Evolutionary conservation across 352 stramenopile genomes (phyloP), one percentile per base, ranked within the genome.

Genomic region (Aphanomyces stellatus): DNA sequence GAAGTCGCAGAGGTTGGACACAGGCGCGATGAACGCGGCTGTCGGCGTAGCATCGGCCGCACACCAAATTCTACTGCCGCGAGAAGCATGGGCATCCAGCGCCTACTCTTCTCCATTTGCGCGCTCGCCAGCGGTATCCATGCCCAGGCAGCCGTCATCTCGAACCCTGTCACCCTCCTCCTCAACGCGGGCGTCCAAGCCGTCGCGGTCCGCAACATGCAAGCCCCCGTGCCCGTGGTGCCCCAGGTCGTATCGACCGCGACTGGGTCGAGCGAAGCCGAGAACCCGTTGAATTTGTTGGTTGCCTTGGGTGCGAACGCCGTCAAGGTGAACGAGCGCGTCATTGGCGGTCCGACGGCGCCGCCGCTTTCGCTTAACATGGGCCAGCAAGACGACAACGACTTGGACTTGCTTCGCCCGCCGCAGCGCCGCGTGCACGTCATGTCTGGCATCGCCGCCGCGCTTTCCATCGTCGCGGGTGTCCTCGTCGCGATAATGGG

Each of bases 401-500:
- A 57, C 5, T 30, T 57, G 19, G 49, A 57, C 30, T 57, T 57
- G 4, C 30, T 57, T 7, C 49, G 49, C 25, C n/a, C 25, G 6
- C 49, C 49, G 6, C 49, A 57, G 30, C 22, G 49, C 49, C 30
- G 33, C 6, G 49, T 57, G 49, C 49, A 57, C 2, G n/a, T 34
- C 19, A 40, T 57, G 25, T 57, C 31, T 34, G 55, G 76, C 8
- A 67, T 91, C 25, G 65, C 82, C 1, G 81, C 85, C 0, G 77
- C 63, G 17, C 57, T 78, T 3, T 82, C 81, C 0, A 65, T 88
- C 11, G 27, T 85, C 1, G 64, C 78, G 7, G 85, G 85, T 8
- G 61, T 55, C 0, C 33, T 76, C 37, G 66, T 89, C 25, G 82
- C 78, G 49, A 40, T 89, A 0, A 67, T 74, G 0, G 85, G 85